phyloP scores from a whole-genome alignment of 148 eudicot genomes.

The Amaranthus hypochondriacus region DNA sequence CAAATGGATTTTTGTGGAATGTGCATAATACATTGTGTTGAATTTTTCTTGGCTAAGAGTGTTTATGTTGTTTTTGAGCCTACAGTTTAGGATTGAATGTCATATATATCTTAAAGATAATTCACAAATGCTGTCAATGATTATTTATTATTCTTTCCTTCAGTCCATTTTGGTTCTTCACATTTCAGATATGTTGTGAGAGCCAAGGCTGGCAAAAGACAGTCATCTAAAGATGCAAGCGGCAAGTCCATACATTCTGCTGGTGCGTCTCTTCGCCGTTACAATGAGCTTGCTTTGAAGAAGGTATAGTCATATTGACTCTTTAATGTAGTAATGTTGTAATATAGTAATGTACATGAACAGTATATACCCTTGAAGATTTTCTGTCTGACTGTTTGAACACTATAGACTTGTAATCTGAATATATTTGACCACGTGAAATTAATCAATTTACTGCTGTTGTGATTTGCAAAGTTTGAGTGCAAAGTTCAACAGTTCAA shows the following conservation, averaged over 20 bases:
- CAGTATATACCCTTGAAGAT: not conserved
- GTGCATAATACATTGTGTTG: not conserved
- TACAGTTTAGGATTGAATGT: not conserved
- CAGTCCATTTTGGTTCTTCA: conserved; percentile 11
- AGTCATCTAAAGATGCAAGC: conserved; percentile 85
- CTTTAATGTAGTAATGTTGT: not conserved
- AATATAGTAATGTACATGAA: not conserved
- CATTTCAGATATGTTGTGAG: conserved; percentile 76
- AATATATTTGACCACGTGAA: not conserved
- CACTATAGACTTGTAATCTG: not conserved
- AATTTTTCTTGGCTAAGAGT: not conserved
- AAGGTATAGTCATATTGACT: conserved; percentile 48
- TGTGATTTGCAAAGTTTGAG: not conserved
- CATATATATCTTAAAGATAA: not conserved
- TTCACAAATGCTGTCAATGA: not conserved
- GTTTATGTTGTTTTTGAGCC: not conserved
- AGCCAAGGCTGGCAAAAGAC: conserved; percentile 91
- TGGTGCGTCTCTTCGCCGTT: conserved; percentile 88
- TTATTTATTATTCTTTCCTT: not conserved
- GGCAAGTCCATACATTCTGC: conserved; percentile 84
- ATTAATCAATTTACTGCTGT: not conserved
- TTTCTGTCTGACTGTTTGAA: not conserved
- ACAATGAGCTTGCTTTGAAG: conserved; percentile 87
- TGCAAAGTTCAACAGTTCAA: too few species aligned
- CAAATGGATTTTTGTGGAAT: not conserved